Evolutionary conservation across 768 basidiomycete species (phyloP).

Genomic region (Piloderma croceum): DNA sequence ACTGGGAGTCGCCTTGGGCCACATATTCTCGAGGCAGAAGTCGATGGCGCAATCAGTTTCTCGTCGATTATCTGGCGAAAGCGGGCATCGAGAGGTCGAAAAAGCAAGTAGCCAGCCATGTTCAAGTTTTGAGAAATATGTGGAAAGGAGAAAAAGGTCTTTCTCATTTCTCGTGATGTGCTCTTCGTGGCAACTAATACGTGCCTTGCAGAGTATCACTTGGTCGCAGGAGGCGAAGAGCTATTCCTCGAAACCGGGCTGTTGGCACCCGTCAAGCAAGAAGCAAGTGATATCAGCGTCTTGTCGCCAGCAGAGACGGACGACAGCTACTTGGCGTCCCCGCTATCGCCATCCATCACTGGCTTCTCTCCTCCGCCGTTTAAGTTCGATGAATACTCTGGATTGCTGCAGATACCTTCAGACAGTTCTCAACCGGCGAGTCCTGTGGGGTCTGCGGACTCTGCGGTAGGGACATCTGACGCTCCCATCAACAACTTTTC

Average conservation of each 20-base stretch:
- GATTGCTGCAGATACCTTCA: too few relatives aligned
- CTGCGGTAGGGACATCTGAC: too few relatives aligned
- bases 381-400: too few relatives aligned
- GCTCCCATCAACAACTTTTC: too few relatives aligned
- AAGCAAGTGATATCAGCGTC: too few relatives aligned
- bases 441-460: too few relatives aligned
- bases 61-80: conserved; percentile 74
- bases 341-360: too few relatives aligned
- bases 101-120: conserved; percentile 88
- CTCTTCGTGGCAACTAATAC: neutral
- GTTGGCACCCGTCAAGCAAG: conserved; percentile 50
- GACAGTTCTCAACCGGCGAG: too few relatives aligned
- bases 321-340: too few relatives aligned
- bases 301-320: too few relatives aligned
- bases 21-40: conserved; percentile 75
- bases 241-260: conserved; percentile 46
- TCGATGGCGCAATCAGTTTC: conserved; percentile 79
- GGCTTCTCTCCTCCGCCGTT: too few relatives aligned
- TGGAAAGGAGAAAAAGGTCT: conserved; percentile 78
- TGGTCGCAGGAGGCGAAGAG: conserved; percentile 79
- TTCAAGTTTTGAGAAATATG: conserved; percentile 82
- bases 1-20: conserved; percentile 79
- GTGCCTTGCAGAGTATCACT: conserved; percentile 53
- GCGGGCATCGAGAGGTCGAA: conserved; percentile 68
- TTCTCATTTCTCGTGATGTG: conserved; percentile 8